Base-by-base conservation (phyloP, 371 early-diverging fungal genomes). In the Agmasoma carcini region DNA sequence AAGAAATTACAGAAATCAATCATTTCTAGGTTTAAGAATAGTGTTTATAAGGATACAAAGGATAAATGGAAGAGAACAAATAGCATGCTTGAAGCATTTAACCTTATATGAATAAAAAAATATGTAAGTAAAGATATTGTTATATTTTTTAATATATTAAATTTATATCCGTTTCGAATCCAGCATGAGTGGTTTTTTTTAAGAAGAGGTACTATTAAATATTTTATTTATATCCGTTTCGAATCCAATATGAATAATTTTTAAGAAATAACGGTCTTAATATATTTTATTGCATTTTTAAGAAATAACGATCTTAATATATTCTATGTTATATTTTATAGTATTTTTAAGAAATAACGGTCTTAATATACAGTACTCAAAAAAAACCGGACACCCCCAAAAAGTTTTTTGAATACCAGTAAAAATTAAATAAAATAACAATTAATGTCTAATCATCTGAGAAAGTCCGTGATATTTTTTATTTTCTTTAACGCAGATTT, bases 81-180 rank as follows among this genome's bases (percentile, higher is more conserved):
- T 5, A 63, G 64, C 40, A 59, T 68, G n/a, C 30, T 63, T 9
- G 54, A 63, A 41, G 69, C 69, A 27, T 62, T 58, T 38, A 63
- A 63, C 41, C 25, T 63, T 43, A 26, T 29, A 26, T 53, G 38
- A 17, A 47, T 25, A 11, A 27, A 25, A 47, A 12, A 12, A 47
- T 11, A 50, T 9, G 34, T 23, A 15, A 12, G 22, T 30, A 54
- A 54, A 51, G 9, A 34, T 11, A 7, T 48, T 48, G 15, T 30
- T 48, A 48, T 14, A 12, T 29, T n/a, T 30, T 15, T 12, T 2
- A 17, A 2, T 30, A 17, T 0, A 17, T 30, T 22, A 12, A 48
- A 48, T 25, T 22, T 3, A 17, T 11, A 48, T 31, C 9, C 14
- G n/a, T 27, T 12, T 1, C 1, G 27, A 47, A 9, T 11, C 20